These are phyloP conservation scores for Kickxella alabastrina DNA, from an alignment of 192 early-diverging fungal species.

Conservation along the genomic window DNA sequence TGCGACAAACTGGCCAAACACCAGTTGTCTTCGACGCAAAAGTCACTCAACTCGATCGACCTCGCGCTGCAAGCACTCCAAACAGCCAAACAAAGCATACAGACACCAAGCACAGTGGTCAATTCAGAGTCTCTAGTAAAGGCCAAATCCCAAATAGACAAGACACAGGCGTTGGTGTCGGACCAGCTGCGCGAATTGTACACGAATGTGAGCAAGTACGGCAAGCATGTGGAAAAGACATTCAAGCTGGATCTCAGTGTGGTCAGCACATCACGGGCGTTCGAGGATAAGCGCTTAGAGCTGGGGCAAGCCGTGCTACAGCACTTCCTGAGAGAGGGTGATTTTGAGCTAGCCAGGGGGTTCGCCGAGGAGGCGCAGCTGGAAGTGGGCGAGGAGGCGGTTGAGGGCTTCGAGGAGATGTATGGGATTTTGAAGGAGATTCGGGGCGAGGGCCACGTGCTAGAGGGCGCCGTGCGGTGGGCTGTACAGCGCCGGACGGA, in stretches of 20 bases:
- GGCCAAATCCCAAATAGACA: slow-evolving; percentile 6
- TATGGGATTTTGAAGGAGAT: slow-evolving; percentile 68
- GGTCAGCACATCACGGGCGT: slow-evolving; percentile 66
- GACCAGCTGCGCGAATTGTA: slow-evolving; percentile 67
- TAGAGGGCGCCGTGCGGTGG: slow-evolving; percentile 76
- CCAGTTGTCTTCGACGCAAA: slow-evolving; percentile 52
- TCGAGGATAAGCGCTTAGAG: slow-evolving; percentile 65
- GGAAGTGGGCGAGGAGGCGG: slow-evolving; percentile 46
- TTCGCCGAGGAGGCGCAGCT: slow-evolving; percentile 49
- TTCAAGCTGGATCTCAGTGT: slow-evolving; percentile 65
- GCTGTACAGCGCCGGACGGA: slow-evolving; percentile 54
- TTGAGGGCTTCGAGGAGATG: slow-evolving; percentile 78
- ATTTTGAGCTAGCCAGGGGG: slow-evolving; percentile 71
- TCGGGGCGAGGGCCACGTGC: slow-evolving; percentile 40
- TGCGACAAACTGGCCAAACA: slow-evolving; percentile 65
- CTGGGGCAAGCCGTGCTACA: slow-evolving; percentile 61
- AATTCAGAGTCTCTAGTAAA: slow-evolving; percentile 30
- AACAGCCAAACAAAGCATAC: slow-evolving; percentile 7
- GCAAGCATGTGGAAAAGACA: slow-evolving; percentile 72
- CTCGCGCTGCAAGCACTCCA: slow-evolving; percentile 46
- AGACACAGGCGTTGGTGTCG: slow-evolving; percentile 6
- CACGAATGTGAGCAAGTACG: slow-evolving; percentile 58
- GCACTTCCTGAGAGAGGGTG: slow-evolving; percentile 85
- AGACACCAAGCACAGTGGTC: slow-evolving; percentile 1
- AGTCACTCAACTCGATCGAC: slow-evolving; percentile 47